A percentile compares a stretch with the other conserved stretches of the same genome.
Evolutionary conservation across 805 yeast genomes (phyloP).

Genomic region (Yarrowia sp.): DNA sequence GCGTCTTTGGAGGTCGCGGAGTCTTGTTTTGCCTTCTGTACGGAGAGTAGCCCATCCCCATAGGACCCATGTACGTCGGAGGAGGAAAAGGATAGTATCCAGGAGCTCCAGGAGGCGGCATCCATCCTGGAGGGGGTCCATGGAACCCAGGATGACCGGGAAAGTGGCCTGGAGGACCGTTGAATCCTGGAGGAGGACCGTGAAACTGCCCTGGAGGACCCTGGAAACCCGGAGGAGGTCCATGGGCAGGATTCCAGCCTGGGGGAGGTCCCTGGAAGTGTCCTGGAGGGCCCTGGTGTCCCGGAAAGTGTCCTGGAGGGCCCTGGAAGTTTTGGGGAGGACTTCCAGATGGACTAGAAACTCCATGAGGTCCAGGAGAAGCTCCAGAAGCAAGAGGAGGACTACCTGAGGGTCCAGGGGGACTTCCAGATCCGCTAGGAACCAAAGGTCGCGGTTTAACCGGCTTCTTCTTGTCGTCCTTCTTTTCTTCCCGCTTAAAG

Average conservation of each 20-base stretch:
- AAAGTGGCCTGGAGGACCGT: not conserved
- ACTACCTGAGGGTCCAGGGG: no score
- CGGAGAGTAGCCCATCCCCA: conserved; percentile 24
- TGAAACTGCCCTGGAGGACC: conserved; percentile 27
- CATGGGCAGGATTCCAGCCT: not conserved
- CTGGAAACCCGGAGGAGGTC: not conserved
- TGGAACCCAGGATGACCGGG: conserved; percentile 27
- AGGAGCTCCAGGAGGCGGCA: not conserved
- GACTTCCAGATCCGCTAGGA: not conserved
- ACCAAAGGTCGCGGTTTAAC: no score
- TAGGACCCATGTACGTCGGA: conserved; percentile 20
- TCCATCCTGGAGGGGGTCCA: conserved; percentile 5
- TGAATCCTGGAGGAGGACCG: conserved; percentile 25
- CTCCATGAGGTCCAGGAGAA: not conserved
- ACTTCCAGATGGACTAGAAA: not conserved
- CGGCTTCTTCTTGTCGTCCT: not conserved
- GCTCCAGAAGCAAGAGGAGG: not conserved
- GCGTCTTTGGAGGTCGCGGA: conserved; percentile 28
- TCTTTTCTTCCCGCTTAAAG: not conserved
- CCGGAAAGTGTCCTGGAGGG: not conserved
- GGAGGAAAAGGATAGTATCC: conserved; percentile 20
- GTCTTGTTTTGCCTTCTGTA: conserved; percentile 23
- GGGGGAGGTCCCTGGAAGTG: conserved; percentile 20
- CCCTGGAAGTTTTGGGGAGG: no score
- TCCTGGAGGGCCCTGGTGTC: not conserved